Base-by-base conservation (phyloP, 2,329 filamentous ascomycete genomes). In the Pestalotiopsis sp. region DNA sequence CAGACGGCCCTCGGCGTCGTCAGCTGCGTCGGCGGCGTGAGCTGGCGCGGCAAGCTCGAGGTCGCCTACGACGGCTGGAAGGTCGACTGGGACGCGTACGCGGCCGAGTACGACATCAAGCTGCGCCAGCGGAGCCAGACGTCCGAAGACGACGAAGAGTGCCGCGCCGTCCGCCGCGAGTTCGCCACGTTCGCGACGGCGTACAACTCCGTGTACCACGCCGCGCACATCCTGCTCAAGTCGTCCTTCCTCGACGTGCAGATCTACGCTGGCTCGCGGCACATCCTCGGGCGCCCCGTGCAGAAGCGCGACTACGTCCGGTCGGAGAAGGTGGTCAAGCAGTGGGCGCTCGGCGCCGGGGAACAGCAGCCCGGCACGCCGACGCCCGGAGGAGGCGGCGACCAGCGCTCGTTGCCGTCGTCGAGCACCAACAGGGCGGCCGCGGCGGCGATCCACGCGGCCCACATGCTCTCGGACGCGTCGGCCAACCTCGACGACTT, bases 191-290 rank as follows among this genome's bases (percentile, higher is more conserved):
- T 86, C 66, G 80, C 81, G 49, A 83, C 84, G 1, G 83, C 87
- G 0, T 86, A 84, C 23, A 78, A 83, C n/a, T 83, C 86, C 0
- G 81, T 91, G 0, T 90, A 90, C 68, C 88, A 90, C 70, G 82
- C 87, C 0, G 87, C 87, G 0, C 84, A 88, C 59, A 81, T 89
- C 6, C 80, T 87, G 0, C 79, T 91, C 2, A 82, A 88, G 68
- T 85, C 86, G 6, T 87, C 90, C 17, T 86, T 91, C 56, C 79
- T 90, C 0, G 88, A 91, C 71, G 78, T 91, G 0, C 88, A 91
- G 71, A 90, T 90, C 57, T 88, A 87, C 59, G 88, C 88, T 0
- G 88, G 88, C 0, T 86, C 88, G 3, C 78, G 82, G 1, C 84
- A 90, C 61, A 90, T 91, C 31, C 81, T 90, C 0, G 88, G 88